A percentile compares a stretch with the other conserved stretches of the same genome.
Conservation (phyloP, 192 early-diverging fungal genomes). For the Dimargaris cristalligena region DNA sequence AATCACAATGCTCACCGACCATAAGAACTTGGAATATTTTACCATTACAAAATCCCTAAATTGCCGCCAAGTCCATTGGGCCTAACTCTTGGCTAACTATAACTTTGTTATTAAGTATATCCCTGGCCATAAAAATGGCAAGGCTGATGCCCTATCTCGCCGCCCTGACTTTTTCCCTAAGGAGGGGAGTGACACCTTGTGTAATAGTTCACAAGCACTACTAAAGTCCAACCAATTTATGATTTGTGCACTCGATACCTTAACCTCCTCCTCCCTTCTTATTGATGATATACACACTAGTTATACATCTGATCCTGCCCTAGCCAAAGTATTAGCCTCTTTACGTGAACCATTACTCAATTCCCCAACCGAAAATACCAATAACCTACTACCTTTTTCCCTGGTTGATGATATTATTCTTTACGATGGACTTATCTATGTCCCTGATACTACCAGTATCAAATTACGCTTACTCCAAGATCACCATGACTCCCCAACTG, state of each 20-base stretch:
- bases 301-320: not conserved
- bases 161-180: too few relatives aligned
- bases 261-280: not conserved
- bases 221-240: constrained; percentile 7
- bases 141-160: constrained; percentile 20
- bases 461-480: constrained; percentile 10
- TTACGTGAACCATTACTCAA: not conserved
- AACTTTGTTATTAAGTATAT: constrained; percentile 14
- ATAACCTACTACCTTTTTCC: not conserved
- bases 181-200: constrained; percentile 7
- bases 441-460: constrained; percentile 13
- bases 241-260: constrained; percentile 3
- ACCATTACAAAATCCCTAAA: constrained; percentile 14
- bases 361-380: not conserved
- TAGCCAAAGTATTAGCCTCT: not conserved
- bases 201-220: constrained; percentile 4
- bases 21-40: constrained; percentile 26
- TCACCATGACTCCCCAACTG: constrained; percentile 15
- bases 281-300: not conserved
- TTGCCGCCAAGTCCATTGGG: constrained; percentile 21
- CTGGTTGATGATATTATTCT: constrained; percentile 11
- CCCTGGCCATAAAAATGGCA: constrained; percentile 16
- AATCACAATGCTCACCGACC: constrained; percentile 22
- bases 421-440: constrained; percentile 10
- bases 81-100: constrained; percentile 12